Base-by-base conservation (phyloP, 2,329 filamentous ascomycete genomes). In the Exophiala sideris region DNA sequence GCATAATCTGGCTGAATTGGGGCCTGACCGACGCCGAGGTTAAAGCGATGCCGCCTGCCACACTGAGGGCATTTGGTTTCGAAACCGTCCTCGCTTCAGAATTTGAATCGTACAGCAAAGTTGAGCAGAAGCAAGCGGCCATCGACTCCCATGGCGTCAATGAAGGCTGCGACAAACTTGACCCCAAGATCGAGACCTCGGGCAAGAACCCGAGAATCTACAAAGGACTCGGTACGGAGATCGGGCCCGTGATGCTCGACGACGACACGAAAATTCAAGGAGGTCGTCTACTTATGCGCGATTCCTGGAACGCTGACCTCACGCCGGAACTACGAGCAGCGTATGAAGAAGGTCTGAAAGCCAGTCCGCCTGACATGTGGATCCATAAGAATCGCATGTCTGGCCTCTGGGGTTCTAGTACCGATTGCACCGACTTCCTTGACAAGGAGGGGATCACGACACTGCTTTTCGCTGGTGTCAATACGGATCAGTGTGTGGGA, bases 341-440 rank as follows among this genome's bases (percentile, higher is more conserved):
- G 14, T 73, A 74, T 45, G 54, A 68, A 33, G 60, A 69, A 45
- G 67, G 67, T 6, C 53, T 50, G 35, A 57, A 52, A 8, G 41
- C 52, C 2, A 40, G 44, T 5, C 61, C 62, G 29, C 69, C 72
- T 0, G 81, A 85, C 62, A 67, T 80, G 8, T 75, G 73, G 64
- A 75, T 80, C 56, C 68, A 79, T 62, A 85, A 85, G 70, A 79
- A 82, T 59, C 72, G 81, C 16, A 79, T 83, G 71, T 80, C 77
- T 16, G 82, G 80, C 2, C 68, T 85, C 45, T 84, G 80, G 78
- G 71, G 70, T 20, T 62, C 67, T 7, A 64, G 64, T 9, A 76
- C 76, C 41, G 68, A 71, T 6, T 68, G 79, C 42, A 73, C 72
- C 50, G 66, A 67, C 36, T 74, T 71, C 36, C 64, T 83, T 47